phyloP scores from a whole-genome alignment of 129 eudicot species.

The Glebionis coronaria region DNA sequence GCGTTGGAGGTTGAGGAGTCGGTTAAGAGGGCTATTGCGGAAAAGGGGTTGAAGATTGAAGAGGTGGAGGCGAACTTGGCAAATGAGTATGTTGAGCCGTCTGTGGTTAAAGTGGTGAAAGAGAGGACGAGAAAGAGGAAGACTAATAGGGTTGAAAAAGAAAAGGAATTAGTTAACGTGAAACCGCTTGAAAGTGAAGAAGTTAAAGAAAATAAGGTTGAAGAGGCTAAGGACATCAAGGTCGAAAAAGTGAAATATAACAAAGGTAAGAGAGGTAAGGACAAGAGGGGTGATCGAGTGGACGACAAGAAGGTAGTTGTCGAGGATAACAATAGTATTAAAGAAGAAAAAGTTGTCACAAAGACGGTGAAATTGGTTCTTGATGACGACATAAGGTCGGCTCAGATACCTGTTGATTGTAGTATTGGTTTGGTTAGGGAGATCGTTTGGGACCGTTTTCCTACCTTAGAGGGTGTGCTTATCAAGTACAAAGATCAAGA shows the following conservation, averaged over 20 bases:
- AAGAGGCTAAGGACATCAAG: slow-evolving; percentile 23
- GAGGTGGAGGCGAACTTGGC: slow-evolving; percentile 49
- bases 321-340: slow-evolving; percentile 55
- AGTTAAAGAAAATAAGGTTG: slow-evolving; percentile 33
- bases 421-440: slow-evolving; percentile 70
- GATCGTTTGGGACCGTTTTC: slow-evolving; percentile 75
- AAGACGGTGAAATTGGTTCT: slow-evolving; percentile 73
- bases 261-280: slow-evolving; percentile 31
- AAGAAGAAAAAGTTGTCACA: slow-evolving; percentile 52
- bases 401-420: slow-evolving; percentile 64
- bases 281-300: slow-evolving; percentile 38
- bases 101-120: slow-evolving; percentile 31
- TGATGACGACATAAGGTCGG: slow-evolving; percentile 88
- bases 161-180: slow-evolving; percentile 1
- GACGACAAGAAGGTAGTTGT: slow-evolving; percentile 67
- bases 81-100: slow-evolving; percentile 39
- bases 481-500: slow-evolving; percentile 84
- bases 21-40: slow-evolving; percentile 56
- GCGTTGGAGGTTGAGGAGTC: slow-evolving; percentile 65
- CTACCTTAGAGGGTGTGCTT: slow-evolving; percentile 77
- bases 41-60: slow-evolving; percentile 52
- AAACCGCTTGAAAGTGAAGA: slow-evolving; percentile 21
- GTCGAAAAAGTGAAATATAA: slow-evolving; percentile 36
- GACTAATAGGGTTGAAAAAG: slow-evolving; percentile 35
- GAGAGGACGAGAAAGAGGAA: slow-evolving; percentile 56